Conservation (phyloP, 1,139 yeast species). For the Hansenula lynferdii region DNA sequence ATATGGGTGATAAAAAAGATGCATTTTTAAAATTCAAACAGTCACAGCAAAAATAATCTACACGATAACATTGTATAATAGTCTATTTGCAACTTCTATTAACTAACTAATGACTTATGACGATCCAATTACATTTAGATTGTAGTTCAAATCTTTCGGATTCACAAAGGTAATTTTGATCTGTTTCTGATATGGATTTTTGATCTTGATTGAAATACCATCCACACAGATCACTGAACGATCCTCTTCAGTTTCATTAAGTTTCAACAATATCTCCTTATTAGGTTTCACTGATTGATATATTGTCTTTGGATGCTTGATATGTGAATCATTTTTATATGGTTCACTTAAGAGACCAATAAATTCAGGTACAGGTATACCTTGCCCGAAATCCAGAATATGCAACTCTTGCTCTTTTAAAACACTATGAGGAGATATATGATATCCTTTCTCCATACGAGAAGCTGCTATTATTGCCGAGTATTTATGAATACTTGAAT, state of each 20-base stretch:
- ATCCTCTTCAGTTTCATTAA: slow-evolving; percentile 11
- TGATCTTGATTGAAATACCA: slow-evolving; percentile 7
- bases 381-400: slow-evolving; percentile 48
- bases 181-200: slow-evolving; percentile 8
- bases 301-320: slow-evolving; percentile 37
- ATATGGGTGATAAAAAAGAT: neutral
- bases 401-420: slow-evolving; percentile 46
- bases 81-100: no score
- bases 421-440: slow-evolving; percentile 67
- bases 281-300: slow-evolving; percentile 33
- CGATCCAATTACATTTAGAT: slow-evolving; percentile 3
- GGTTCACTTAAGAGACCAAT: slow-evolving; percentile 55
- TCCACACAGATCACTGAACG: slow-evolving; percentile 11
- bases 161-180: slow-evolving; percentile 3
- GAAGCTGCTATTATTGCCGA: slow-evolving; percentile 59
- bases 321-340: slow-evolving; percentile 54
- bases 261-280: slow-evolving; percentile 27
- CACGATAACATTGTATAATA: slow-evolving; percentile 26
- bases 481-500: slow-evolving; percentile 54
- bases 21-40: slow-evolving; percentile 4
- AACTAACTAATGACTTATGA: no score
- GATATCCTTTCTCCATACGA: slow-evolving; percentile 62
- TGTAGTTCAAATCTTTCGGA: neutral
- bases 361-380: slow-evolving; percentile 34
- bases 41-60: slow-evolving; percentile 18